Conservation (phyloP, 163 green algal species). For the Volvox carteri region DNA sequence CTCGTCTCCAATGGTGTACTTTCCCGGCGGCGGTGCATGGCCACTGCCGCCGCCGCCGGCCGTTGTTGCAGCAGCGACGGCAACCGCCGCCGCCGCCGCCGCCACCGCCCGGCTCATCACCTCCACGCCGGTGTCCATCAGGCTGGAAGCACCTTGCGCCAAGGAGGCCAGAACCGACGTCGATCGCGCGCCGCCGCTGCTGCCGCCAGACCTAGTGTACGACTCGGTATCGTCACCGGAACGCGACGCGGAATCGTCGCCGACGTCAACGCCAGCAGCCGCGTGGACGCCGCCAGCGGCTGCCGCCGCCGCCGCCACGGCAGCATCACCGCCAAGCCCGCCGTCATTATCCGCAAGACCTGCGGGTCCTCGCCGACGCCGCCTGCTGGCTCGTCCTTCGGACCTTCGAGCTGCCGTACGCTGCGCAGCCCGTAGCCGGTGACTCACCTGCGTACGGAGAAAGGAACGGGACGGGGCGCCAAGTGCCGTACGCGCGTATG, state of each 20-base stretch:
- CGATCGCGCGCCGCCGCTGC: no score
- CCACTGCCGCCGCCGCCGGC: background rate
- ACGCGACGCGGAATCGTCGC: background rate
- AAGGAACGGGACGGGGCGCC: no score
- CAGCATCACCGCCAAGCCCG: background rate
- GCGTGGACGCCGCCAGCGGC: no score
- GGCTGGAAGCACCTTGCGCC: background rate
- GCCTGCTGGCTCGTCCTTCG: no score
- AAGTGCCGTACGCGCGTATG: no score
- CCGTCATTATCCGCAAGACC: background rate
- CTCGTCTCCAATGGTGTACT: no score
- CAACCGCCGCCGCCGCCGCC: background rate
- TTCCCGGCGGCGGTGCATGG: no score
- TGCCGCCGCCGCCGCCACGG: background rate
- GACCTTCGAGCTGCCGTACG: background rate
- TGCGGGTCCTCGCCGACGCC: background rate
- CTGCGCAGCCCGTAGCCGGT: background rate
- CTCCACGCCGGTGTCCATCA: constrained; percentile 38
- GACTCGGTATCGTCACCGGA: background rate
- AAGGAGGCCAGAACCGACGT: constrained; percentile 30
- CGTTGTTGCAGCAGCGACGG: background rate
- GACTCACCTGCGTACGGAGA: no score
- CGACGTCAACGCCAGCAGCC: background rate
- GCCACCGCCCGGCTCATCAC: constrained; percentile 22
- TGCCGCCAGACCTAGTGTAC: background rate